Evolutionary conservation across 73 alveolate genomes (phyloP).

Genomic region (Tetrahymena thermophila): DNA sequence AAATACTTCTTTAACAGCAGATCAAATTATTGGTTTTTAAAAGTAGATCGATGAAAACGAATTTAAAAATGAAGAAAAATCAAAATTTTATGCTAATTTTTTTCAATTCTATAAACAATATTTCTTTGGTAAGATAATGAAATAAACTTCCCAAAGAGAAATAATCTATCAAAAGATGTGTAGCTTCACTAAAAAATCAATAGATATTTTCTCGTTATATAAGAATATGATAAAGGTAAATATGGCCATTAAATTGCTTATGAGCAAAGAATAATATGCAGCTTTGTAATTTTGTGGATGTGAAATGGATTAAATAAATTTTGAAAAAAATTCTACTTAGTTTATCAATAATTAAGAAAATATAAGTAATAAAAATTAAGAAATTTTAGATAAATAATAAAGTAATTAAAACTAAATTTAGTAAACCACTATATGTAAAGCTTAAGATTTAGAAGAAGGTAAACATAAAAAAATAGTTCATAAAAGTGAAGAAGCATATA

Average conservation of each 20-base stretch:
- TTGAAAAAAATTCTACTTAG: not conserved
- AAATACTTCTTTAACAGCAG: no score
- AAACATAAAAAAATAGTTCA: no score
- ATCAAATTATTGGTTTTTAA: no score
- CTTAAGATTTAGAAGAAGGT: no score
- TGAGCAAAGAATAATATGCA: not conserved
- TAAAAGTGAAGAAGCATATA: no score
- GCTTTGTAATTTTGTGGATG: not conserved
- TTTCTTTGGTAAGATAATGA: no score
- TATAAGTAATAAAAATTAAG: not conserved
- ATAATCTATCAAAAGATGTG: not conserved
- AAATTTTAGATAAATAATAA: not conserved
- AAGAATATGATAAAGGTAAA: not conserved
- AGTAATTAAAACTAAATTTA: no score
- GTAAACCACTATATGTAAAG: no score
- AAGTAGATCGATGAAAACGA: no score
- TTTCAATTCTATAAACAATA: no score
- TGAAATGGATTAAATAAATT: not conserved
- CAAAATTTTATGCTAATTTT: no score
- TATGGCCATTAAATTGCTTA: not conserved
- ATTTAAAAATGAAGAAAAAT: no score
- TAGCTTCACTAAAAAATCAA: not conserved
- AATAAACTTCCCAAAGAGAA: not conserved
- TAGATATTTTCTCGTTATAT: not conserved
- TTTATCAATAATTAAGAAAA: not conserved